These are phyloP conservation scores for Abelmoschus esculentus DNA, from an alignment of 345 rosid genomes.

Conservation along the genomic window DNA sequence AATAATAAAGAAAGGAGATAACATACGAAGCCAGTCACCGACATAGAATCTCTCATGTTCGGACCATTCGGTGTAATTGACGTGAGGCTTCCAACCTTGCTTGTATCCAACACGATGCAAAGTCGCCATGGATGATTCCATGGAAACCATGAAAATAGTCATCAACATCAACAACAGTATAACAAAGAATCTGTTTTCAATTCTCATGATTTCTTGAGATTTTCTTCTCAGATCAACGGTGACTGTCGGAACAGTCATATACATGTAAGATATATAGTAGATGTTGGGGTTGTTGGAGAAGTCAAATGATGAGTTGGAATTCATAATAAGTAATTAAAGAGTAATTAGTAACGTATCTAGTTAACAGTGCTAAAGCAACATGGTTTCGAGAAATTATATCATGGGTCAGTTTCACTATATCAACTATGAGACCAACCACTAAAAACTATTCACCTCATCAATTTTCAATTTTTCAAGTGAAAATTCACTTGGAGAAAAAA, in stretches of 20 bases:
- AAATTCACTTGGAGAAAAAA: too few species aligned
- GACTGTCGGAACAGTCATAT: not conserved
- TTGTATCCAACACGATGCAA: constrained; percentile 29
- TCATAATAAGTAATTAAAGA: not conserved
- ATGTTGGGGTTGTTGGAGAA: not conserved
- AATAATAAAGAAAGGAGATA: too few species aligned
- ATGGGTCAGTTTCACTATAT: too few species aligned
- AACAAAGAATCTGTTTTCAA: not conserved
- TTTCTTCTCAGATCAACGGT: not conserved
- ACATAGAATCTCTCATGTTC: constrained; percentile 17
- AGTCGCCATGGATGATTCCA: not conserved
- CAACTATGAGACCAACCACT: too few species aligned
- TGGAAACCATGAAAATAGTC: not conserved
- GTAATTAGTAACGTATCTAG: not conserved
- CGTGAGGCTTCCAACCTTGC: constrained; percentile 23
- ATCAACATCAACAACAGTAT: not conserved
- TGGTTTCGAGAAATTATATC: too few species aligned
- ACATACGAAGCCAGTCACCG: constrained; percentile 41
- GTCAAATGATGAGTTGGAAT: constrained; percentile 14
- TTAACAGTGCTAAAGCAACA: not conserved
- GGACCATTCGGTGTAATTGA: constrained; percentile 33
- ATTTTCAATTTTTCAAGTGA: too few species aligned
- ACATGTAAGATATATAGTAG: not conserved
- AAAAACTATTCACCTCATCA: too few species aligned
- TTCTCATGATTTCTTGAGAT: not conserved